Evolutionary conservation across 805 yeast genomes (phyloP).

Genomic region (Candida ortonii): DNA sequence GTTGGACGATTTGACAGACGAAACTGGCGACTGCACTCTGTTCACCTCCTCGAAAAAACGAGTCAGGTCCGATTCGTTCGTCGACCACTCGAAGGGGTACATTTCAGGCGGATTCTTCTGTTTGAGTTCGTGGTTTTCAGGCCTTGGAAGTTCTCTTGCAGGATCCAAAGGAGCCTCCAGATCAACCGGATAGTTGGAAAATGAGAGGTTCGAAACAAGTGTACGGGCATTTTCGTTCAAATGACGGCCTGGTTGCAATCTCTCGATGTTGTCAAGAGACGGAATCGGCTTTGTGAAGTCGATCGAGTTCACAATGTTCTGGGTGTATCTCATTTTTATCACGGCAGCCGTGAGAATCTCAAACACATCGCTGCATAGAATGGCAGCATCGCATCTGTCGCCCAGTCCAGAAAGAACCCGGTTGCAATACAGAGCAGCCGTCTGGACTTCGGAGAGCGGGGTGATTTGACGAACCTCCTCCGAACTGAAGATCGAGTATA

Average conservation of each 20-base stretch:
- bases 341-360: slow-evolving; percentile 72
- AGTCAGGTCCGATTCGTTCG: slow-evolving; percentile 38
- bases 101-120: slow-evolving; percentile 3
- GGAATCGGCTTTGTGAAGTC: slow-evolving; percentile 27
- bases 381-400: slow-evolving; percentile 78
- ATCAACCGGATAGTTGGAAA: slow-evolving; percentile 8
- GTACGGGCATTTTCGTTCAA: slow-evolving; percentile 38
- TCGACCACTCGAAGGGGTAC: slow-evolving; percentile 35
- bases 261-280: slow-evolving; percentile 27
- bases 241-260: slow-evolving; percentile 35
- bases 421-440: slow-evolving; percentile 46
- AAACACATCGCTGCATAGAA: slow-evolving; percentile 65
- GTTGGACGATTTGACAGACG: slow-evolving; percentile 23
- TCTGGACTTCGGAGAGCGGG: slow-evolving; percentile 48
- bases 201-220: slow-evolving; percentile 37
- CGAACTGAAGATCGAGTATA: slow-evolving; percentile 73
- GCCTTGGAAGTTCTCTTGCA: not conserved
- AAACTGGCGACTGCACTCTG: slow-evolving; percentile 27
- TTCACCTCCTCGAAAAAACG: slow-evolving; percentile 49
- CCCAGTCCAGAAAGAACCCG: slow-evolving; percentile 57
- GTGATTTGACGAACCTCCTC: slow-evolving; percentile 47
- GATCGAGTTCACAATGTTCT: slow-evolving; percentile 26
- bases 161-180: not conserved
- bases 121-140: not conserved
- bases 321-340: slow-evolving; percentile 51